Evolutionary conservation across 1,139 yeast genomes (phyloP).

Genomic region (Geotrichum cucujoidarum): DNA sequence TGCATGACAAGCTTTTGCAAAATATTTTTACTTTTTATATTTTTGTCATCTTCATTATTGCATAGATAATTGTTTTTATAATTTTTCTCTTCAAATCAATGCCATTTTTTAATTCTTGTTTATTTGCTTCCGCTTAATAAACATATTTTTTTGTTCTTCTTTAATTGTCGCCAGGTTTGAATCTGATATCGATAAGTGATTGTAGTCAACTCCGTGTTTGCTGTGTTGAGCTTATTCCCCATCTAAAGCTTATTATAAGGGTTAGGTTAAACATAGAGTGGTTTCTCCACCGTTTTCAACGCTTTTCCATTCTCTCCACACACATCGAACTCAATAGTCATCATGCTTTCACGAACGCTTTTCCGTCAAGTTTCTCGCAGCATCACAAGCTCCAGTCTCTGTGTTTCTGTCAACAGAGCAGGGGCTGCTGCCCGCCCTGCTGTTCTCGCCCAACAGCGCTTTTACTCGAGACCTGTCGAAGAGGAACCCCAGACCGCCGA

Average conservation of each 20-base stretch:
- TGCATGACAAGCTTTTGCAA: conserved; percentile 7
- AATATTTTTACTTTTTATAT: conserved; percentile 11
- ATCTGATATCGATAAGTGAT: too few relatives aligned
- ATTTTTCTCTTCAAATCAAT: background rate
- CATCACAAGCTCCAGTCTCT: background rate
- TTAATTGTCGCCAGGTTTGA: too few relatives aligned
- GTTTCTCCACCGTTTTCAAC: too few relatives aligned
- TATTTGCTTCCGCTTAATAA: background rate
- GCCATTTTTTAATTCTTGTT: background rate
- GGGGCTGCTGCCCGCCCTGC: background rate
- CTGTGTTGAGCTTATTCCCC: background rate
- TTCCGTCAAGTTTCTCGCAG: conserved; percentile 10
- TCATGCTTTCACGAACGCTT: conserved; percentile 13
- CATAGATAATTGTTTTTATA: conserved; percentile 2
- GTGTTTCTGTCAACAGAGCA: background rate
- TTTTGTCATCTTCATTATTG: conserved; percentile 9
- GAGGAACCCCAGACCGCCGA: conserved; percentile 9
- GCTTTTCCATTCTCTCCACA: background rate
- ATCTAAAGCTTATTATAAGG: background rate
- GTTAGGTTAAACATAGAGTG: too few relatives aligned
- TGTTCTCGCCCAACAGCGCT: background rate
- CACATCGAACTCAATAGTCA: background rate
- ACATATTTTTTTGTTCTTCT: too few relatives aligned
- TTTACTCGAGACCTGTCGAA: conserved; percentile 10
- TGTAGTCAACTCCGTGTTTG: background rate